A percentile compares a stretch with the other conserved stretches of the same genome.
Evolutionary conservation across 1,139 yeast species (phyloP).

Genomic region (Candida pseudoviswanathii): DNA sequence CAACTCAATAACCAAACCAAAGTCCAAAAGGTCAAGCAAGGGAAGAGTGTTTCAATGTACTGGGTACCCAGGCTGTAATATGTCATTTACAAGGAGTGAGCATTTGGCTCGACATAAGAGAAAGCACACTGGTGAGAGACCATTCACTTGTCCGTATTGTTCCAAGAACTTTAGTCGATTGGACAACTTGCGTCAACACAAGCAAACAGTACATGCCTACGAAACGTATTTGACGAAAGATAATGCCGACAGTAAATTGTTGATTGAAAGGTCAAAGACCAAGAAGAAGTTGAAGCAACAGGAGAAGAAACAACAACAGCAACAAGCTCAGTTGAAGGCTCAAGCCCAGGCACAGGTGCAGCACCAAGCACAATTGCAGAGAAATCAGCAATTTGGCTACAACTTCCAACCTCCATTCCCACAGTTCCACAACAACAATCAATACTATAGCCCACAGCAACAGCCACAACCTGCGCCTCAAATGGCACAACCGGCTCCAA

Average conservation of each 20-base stretch:
- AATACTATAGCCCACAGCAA: slow-evolving; percentile 8
- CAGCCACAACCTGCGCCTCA: slow-evolving; percentile 5
- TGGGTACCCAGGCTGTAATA: slow-evolving; percentile 83
- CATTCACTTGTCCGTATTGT: slow-evolving; percentile 86
- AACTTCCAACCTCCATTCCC: slow-evolving; percentile 8
- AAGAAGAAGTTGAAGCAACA: slow-evolving; percentile 14
- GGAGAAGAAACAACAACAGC: slow-evolving; percentile 10
- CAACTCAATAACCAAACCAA: slow-evolving; percentile 15
- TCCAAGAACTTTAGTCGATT: slow-evolving; percentile 77
- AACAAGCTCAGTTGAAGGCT: slow-evolving; percentile 9
- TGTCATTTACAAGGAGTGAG: slow-evolving; percentile 88
- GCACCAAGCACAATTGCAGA: slow-evolving; percentile 10
- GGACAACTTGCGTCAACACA: slow-evolving; percentile 90
- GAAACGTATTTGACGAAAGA: slow-evolving; percentile 44
- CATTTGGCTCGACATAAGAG: slow-evolving; percentile 91
- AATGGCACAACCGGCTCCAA: slow-evolving; percentile 17
- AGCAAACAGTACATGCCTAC: slow-evolving; percentile 88
- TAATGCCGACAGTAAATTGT: slow-evolving; percentile 12
- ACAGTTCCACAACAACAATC: slow-evolving; percentile 8
- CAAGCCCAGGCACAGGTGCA: slow-evolving; percentile 6
- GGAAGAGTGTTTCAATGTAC: slow-evolving; percentile 80
- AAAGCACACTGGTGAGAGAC: slow-evolving; percentile 94
- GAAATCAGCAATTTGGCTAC: slow-evolving; percentile 6
- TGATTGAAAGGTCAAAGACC: slow-evolving; percentile 11
- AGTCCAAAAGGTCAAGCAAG: slow-evolving; percentile 45